phyloP scores from a whole-genome alignment of 352 stramenopile species.

The Globisporangium middletonii region DNA sequence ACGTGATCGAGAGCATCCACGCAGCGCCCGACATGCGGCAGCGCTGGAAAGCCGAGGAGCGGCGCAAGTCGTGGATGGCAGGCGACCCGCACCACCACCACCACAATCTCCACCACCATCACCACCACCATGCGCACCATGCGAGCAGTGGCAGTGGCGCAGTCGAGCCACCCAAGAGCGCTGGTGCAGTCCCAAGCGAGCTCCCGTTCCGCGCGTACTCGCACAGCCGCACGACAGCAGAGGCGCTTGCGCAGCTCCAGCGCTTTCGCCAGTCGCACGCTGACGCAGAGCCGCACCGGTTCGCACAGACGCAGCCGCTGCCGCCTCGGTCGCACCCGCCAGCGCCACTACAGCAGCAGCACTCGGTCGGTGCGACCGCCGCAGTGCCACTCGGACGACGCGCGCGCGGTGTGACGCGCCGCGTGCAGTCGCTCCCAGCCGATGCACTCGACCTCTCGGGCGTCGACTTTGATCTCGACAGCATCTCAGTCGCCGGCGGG shows the following conservation, averaged over 20 bases:
- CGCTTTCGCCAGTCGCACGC: constrained; percentile 4
- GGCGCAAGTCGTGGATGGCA: constrained; percentile 72
- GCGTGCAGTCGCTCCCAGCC: constrained; percentile 50
- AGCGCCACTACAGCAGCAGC: neutral
- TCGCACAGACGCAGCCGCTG: constrained; percentile 22
- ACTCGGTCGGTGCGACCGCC: neutral
- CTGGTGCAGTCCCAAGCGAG: constrained; percentile 5
- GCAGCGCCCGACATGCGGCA: constrained; percentile 30
- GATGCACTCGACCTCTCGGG: constrained; percentile 47
- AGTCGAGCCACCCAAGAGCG: constrained; percentile 4
- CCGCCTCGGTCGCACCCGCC: constrained; percentile 14
- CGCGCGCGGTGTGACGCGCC: constrained; percentile 26
- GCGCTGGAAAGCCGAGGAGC: constrained; percentile 52
- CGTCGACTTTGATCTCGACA: constrained; percentile 79
- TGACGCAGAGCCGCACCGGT: constrained; percentile 6
- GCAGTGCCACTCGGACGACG: constrained; percentile 2
- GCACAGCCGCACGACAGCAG: constrained; percentile 19
- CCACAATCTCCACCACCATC: constrained; percentile 7
- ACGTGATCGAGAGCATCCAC: constrained; percentile 66
- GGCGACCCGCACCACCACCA: constrained; percentile 30
- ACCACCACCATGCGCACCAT: too few species aligned
- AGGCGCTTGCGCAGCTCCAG: constrained; percentile 14
- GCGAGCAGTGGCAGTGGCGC: neutral
- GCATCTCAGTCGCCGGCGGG: constrained; percentile 60
- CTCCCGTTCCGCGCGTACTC: constrained; percentile 28